Conservation (phyloP, 2,329 filamentous ascomycete genomes). For the Fusarium lateritium region DNA sequence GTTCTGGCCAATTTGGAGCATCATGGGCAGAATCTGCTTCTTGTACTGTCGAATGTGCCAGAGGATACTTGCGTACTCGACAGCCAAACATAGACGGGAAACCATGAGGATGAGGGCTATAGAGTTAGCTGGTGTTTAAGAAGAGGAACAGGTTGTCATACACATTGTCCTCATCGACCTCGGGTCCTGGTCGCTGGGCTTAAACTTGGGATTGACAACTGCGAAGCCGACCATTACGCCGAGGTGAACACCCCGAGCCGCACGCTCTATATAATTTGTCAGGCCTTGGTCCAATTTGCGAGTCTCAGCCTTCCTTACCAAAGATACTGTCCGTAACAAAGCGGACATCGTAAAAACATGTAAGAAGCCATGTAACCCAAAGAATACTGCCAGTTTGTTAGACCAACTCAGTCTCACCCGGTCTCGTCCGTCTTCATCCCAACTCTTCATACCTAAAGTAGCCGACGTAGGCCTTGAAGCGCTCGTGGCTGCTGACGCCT, state of each 20-base stretch:
- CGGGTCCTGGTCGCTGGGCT: constrained; percentile 56
- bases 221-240: constrained; percentile 77
- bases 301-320: constrained; percentile 47
- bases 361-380: constrained; percentile 79
- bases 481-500: constrained; percentile 51
- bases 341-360: constrained; percentile 75
- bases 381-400: constrained; percentile 60
- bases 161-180: constrained; percentile 60
- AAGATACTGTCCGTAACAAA: constrained; percentile 76
- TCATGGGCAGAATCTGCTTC: constrained; percentile 55
- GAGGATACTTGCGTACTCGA: constrained; percentile 67
- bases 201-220: constrained; percentile 67
- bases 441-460: constrained; percentile 52
- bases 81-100: constrained; percentile 66
- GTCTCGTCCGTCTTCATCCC: background rate
- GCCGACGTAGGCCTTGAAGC: constrained; percentile 55
- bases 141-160: constrained; percentile 35
- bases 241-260: constrained; percentile 71
- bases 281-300: background rate
- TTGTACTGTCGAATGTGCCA: constrained; percentile 60
- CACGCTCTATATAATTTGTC: constrained; percentile 58
- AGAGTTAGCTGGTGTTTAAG: background rate
- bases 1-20: constrained; percentile 56
- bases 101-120: constrained; percentile 63
- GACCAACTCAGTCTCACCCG: background rate